Evolutionary conservation across 768 basidiomycete species (phyloP).

Genomic region (Phylloporus arenicola): DNA sequence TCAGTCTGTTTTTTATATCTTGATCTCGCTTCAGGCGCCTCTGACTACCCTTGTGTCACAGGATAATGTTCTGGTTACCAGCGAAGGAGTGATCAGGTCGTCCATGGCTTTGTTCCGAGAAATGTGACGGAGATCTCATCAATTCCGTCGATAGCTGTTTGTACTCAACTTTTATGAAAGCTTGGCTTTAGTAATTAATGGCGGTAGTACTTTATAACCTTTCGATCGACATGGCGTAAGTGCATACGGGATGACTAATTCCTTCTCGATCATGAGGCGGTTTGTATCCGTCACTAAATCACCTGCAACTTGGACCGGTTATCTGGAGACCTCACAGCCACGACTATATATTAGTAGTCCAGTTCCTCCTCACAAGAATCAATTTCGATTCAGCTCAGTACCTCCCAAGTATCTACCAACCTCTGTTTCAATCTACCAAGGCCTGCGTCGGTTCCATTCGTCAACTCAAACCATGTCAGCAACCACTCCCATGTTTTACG

Average conservation of each 20-base stretch:
- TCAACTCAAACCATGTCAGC: slow-evolving; percentile 22
- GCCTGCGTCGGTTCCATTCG: slow-evolving; percentile 9
- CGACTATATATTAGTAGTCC: neutral
- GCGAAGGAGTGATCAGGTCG: neutral
- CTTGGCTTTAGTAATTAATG: neutral
- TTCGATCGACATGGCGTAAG: neutral
- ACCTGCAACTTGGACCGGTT: slow-evolving; percentile 1
- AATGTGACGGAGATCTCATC: neutral
- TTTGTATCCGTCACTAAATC: neutral
- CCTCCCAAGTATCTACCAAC: neutral
- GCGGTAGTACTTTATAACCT: neutral
- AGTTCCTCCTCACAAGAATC: neutral
- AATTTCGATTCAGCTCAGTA: neutral
- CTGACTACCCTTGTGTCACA: neutral
- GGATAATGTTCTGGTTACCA: neutral
- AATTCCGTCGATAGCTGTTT: too few relatives aligned
- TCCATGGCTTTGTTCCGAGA: neutral
- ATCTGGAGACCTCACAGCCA: neutral
- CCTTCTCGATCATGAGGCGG: neutral
- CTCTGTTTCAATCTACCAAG: neutral
- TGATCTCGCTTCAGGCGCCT: neutral
- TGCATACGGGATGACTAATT: neutral
- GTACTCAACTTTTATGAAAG: too few relatives aligned
- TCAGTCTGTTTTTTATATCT: neutral
- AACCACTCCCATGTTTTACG: slow-evolving; percentile 47